Evolutionary conservation across 768 basidiomycete genomes (phyloP), one percentile per base, ranked within the genome.

Genomic region (Daedalea quercina): DNA sequence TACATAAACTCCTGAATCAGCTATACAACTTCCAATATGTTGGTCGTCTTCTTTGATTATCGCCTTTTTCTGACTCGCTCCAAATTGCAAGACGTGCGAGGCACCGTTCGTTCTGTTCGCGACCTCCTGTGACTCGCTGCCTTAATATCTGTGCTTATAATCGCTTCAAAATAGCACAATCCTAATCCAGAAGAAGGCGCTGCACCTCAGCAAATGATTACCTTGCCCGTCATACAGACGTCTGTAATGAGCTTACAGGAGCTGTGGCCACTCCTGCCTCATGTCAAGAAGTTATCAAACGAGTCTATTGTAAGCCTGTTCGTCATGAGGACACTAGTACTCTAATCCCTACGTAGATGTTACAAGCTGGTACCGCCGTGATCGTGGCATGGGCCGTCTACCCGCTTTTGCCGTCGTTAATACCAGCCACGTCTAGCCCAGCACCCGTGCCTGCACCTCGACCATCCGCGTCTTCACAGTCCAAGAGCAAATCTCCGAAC

Each of bases 191-290:
- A 59, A 34, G 56, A 54, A 19, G 55, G 50, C 2, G 51, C 40
- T 24, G 53, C 54, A n/a, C 57, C 57, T 6, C 58, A 58, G 26
- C 61, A 63, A 20, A 49, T 60, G 11, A 63, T 66, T 41, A 63
- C 58, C 4, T 40, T 66, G 19, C 65, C 65, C 1, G 60, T 66
- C 9, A 58, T 57, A 43, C 58, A 61, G 13, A 66, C 63, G 34
- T 60, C 65, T 3, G 54, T 66, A 22, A 64, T 59, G 51, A 51
- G 60, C 1, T 53, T 66, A 11, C 63, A 63, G 44, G 65, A 61
- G 22, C 48, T 64, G 6, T 66, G 65, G 65, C 62, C 63, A 0
- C 47, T 55, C 0, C 31, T 66, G n/a, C 41, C 50, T 19, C 28
- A 43, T 25, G 8, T 43, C 22, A 41, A 26, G 19, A 25, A 43